Base-by-base conservation (phyloP, 495 filamentous ascomycete species). In the Penicillium mononematosum region DNA sequence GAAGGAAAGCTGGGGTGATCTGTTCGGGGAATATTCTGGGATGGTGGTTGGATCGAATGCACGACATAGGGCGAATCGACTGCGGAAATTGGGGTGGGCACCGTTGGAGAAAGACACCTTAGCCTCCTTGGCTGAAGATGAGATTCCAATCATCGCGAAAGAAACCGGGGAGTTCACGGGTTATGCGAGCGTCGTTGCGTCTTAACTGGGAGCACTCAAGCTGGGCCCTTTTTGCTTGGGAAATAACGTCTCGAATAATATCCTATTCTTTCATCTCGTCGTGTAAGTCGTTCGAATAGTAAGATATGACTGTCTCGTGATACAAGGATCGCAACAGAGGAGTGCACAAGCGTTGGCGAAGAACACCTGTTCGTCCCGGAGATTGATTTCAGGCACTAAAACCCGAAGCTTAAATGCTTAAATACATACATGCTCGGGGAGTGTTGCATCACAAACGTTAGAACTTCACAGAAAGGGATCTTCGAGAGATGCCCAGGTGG, bases 91-190 rank as follows among this genome's bases (percentile, higher is more conserved):
- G 48, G 70, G 72, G 0, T 75, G 72, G 72, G 45, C 62, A 39
- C 60, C 71, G 1, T 53, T 55, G 32, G 75, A 75, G 58, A 78
- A 78, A 57, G 59, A 62, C 16, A 65, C 65, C 47, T 61, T 43
- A 27, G 59, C 64, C 27, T 68, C 62, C n/a, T 71, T 63, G n/a
- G 43, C 43, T 5, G 69, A 76, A 24, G 74, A 77, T 59, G 73
- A 79, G 57, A 53, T 76, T 12, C 61, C 72, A 6, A 46, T 50
- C 2, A 64, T 78, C n/a, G 50, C 78, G 32, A 57, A 55, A 11
- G 68, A 72, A 44, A 54, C 62, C 5, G 59, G 52, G 22, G 65
- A 68, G 50, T 64, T 55, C 6, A 60, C 55, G 42, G 61, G 56
- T 29, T 63, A 56, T 61, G 50, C 50, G 1, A 34, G 50, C 27